A percentile compares a stretch with the other conserved stretches of the same genome.
Conservation (phyloP, 31 red algal genomes). For the Pterothamnion heteromorphum region DNA sequence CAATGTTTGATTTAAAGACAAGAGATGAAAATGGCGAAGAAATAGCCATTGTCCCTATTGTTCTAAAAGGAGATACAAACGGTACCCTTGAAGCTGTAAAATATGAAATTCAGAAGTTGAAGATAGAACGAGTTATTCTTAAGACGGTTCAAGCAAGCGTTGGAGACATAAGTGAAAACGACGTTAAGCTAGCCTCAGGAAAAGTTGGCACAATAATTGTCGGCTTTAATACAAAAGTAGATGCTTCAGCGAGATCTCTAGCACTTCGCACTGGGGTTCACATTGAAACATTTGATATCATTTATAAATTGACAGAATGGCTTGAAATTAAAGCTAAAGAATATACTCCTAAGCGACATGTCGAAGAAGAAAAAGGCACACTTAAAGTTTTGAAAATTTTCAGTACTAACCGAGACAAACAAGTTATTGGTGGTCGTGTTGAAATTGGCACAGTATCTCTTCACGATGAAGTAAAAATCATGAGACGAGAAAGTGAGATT, state of each 20-base stretch:
- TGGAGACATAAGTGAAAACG: conserved; percentile 55
- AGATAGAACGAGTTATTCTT: not conserved
- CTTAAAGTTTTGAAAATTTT: not conserved
- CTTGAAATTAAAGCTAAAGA: not conserved
- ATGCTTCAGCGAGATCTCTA: not conserved
- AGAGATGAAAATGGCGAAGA: no score
- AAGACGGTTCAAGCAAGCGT: conserved; percentile 45
- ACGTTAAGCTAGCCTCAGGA: conserved; percentile 56
- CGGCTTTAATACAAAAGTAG: conserved; percentile 52
- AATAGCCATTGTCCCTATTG: not conserved
- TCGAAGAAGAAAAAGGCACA: not conserved
- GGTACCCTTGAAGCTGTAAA: conserved; percentile 61
- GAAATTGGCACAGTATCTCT: not conserved
- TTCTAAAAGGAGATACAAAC: conserved; percentile 58
- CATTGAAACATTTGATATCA: not conserved
- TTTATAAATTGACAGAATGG: conserved; percentile 1
- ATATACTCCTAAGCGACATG: not conserved
- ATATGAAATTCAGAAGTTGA: conserved; percentile 33
- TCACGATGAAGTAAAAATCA: not conserved
- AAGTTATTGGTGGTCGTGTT: not conserved
- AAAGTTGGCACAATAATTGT: conserved; percentile 41
- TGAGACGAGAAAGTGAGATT: not conserved
- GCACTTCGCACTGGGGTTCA: not conserved
- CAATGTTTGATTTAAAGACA: not conserved
- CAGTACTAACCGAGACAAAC: not conserved